A percentile compares a stretch with the other conserved stretches of the same genome.
Conservation (phyloP, 305 asterid genomes). For the Fraxinus platypoda region DNA sequence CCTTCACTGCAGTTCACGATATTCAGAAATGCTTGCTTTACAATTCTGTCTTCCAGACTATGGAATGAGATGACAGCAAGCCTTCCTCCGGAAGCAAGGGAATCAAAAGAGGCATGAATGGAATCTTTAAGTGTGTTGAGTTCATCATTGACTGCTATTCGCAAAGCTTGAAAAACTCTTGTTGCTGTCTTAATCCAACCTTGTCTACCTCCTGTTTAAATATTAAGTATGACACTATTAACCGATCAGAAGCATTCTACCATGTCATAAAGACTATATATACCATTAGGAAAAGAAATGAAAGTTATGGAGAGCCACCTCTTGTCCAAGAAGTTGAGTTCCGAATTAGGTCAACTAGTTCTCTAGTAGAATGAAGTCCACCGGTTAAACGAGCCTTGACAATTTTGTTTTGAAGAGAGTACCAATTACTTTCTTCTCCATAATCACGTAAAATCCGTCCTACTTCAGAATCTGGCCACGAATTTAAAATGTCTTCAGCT, state of each 20-base stretch:
- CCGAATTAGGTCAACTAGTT: constrained; percentile 75
- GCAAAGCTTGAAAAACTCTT: constrained; percentile 86
- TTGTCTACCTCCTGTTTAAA: constrained; percentile 78
- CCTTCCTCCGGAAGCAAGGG: constrained; percentile 82
- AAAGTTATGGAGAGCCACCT: constrained; percentile 43
- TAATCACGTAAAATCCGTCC: constrained; percentile 73
- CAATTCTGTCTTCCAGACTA: constrained; percentile 94
- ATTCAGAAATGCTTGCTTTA: constrained; percentile 82
- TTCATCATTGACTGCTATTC: constrained; percentile 96
- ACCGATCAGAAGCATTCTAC: not conserved
- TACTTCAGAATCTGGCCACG: constrained; percentile 89
- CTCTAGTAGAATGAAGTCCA: constrained; percentile 78
- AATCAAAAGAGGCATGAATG: constrained; percentile 51
- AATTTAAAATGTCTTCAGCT: constrained; percentile 90
- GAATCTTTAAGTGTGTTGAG: constrained; percentile 73
- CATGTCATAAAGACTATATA: not conserved
- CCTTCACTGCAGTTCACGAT: constrained; percentile 39
- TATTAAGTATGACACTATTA: not conserved
- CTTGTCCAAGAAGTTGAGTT: constrained; percentile 63
- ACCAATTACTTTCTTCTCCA: constrained; percentile 97
- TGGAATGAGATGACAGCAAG: constrained; percentile 91
- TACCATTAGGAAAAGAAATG: not conserved
- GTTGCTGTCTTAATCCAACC: constrained; percentile 99
- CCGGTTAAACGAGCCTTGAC: constrained; percentile 73
- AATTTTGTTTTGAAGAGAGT: constrained; percentile 70